Base-by-base conservation (phyloP, 2,329 filamentous ascomycete species). In the Setomelanomma holmii region DNA sequence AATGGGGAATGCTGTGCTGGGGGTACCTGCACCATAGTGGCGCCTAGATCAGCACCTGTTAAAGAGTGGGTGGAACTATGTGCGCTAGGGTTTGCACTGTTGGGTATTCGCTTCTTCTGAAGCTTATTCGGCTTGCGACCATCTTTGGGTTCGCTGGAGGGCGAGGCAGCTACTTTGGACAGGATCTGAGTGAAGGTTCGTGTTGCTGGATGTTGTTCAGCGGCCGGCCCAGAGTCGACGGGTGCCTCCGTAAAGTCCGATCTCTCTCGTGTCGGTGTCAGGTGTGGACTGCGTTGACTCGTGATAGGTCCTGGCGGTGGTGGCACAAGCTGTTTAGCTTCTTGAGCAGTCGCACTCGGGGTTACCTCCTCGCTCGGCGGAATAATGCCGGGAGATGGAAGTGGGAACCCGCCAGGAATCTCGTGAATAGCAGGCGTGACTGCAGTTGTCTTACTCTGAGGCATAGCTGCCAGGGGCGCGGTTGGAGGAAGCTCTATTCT, bases 11-110 rank as follows among this genome's bases (percentile, higher is more conserved):
- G 64, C 22, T 64, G 67, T 16, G 50, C 54, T 36, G 51, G 55
- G 30, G 48, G 49, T 10, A 54, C 12, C 1, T 49, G 53, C 14
- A 30, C 19, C 27, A 38, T 55, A 14, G 68, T 65, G 14, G 61
- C 55, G 1, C 58, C 59, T 16, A 58, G 30, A 27, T 64, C 55
- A 5, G 55, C 57, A 7, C 70, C 81, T 24, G 77, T 76, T n/a
- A 96, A 79, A 6, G 93, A 97, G 14, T 89, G 85, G 5, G 85
- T 89, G 14, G 95, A 98, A 69, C 93, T 97, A 59, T 96, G 92
- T 0, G 93, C 93, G 70, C 93, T 97, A 17, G 88, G 88, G 63
- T 91, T 93, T 19, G 89, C 77, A 67, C 90, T 88, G 0, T 90
- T 88, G 49, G 89, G 79, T n/a, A 87, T 83, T 75, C 56, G 60